Conservation (phyloP, 2,329 filamentous ascomycete genomes). For the Ploettnerulaceae sp. region DNA sequence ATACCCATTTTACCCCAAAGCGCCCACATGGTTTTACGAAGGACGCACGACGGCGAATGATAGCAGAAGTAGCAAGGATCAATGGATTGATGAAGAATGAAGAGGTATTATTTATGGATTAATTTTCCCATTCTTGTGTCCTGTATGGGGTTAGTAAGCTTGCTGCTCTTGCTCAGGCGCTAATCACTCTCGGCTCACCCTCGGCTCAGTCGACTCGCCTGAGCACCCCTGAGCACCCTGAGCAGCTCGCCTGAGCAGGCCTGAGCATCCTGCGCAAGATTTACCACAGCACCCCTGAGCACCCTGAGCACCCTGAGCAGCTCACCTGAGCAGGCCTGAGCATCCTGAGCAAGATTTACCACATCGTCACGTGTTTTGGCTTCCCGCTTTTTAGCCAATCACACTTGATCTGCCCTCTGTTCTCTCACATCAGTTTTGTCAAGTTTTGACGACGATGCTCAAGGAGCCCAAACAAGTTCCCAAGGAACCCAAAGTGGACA, state of each 20-base stretch:
- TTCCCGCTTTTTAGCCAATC: slow-evolving; percentile 1
- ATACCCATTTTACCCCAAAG: too few species aligned
- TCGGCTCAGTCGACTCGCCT: background rate
- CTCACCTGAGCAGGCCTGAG: slow-evolving; percentile 7
- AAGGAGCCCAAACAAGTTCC: slow-evolving; percentile 3
- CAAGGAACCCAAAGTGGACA: background rate
- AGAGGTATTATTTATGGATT: too few species aligned
- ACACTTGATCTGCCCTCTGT: background rate
- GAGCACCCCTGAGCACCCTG: too few species aligned
- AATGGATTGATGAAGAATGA: too few species aligned
- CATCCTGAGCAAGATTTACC: slow-evolving; percentile 13
- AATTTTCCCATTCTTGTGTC: slow-evolving; percentile 1
- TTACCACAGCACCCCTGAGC: background rate
- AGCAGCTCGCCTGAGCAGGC: too few species aligned
- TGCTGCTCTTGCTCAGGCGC: background rate
- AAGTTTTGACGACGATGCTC: slow-evolving; percentile 4
- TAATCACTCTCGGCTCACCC: background rate
- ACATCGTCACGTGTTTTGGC: slow-evolving; percentile 4
- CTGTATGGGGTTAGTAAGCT: slow-evolving; percentile 1
- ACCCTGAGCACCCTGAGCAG: background rate
- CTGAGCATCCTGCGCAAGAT: too few species aligned
- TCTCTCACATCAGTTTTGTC: slow-evolving; percentile 6
- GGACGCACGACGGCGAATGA: too few species aligned
- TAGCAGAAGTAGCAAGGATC: too few species aligned
- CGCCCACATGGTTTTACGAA: too few species aligned